Percentiles rank a stretch among this genome's conserved stretches.
Evolutionary conservation across 345 rosid genomes (phyloP).

Genomic region (Anastatica hierochuntica): DNA sequence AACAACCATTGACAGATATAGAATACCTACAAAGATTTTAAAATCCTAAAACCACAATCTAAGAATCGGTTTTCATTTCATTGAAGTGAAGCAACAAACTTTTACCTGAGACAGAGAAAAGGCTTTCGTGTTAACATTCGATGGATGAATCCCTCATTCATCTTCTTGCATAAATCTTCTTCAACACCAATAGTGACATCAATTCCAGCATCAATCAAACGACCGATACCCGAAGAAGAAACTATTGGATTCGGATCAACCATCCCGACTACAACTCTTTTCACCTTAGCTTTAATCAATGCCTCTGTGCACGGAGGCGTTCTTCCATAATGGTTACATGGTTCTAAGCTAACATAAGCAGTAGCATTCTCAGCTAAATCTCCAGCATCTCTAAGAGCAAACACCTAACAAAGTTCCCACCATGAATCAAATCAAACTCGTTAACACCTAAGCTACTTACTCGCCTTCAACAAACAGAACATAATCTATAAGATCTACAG

Average conservation of each 20-base stretch:
- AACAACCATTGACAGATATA: conserved; percentile 51
- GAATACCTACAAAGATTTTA: conserved; percentile 39
- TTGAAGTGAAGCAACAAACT: not conserved
- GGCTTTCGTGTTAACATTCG: conserved; percentile 61
- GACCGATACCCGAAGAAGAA: conserved; percentile 57
- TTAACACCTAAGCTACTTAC: not conserved
- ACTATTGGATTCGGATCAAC: conserved; percentile 91
- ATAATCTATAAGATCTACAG: too few relatives aligned
- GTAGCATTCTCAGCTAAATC: conserved; percentile 68
- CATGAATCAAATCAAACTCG: conserved; percentile 8
- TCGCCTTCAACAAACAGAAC: too few relatives aligned
- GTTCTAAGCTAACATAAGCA: conserved; percentile 87
- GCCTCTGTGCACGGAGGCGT: conserved; percentile 95
- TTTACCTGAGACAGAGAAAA: conserved; percentile 61
- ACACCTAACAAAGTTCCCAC: conserved; percentile 40
- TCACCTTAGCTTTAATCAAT: conserved; percentile 68
- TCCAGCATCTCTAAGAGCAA: conserved; percentile 80
- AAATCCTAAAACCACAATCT: not conserved
- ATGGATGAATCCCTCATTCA: conserved; percentile 69
- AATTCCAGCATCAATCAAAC: conserved; percentile 57
- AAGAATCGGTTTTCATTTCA: not conserved
- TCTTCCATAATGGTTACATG: conserved; percentile 85
- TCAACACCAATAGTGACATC: conserved; percentile 60
- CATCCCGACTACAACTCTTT: conserved; percentile 72
- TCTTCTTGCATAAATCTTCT: conserved; percentile 67